Evolutionary conservation across 305 asterid genomes (phyloP).

Genomic region (Fraxinus floribunda): DNA sequence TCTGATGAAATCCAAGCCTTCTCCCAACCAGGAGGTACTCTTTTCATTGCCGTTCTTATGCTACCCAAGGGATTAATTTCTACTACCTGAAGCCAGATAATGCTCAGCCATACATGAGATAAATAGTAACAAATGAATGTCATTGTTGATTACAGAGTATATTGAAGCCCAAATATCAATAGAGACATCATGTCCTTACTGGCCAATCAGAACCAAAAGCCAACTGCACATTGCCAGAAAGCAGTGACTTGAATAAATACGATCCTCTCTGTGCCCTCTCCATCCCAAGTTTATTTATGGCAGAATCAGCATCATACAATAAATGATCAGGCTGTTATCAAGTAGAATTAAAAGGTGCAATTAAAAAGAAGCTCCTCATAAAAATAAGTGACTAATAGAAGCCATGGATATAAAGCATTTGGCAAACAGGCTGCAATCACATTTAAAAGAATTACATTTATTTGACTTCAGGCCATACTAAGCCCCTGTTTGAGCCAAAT

Average conservation of each 20-base stretch:
- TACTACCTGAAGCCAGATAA: constrained; percentile 55
- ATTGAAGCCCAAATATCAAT: neutral
- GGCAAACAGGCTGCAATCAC: neutral
- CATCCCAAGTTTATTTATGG: constrained; percentile 68
- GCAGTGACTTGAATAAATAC: constrained; percentile 69
- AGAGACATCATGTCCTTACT: constrained; percentile 37
- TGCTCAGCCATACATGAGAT: neutral
- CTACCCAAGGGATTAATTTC: constrained; percentile 83
- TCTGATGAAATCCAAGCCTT: constrained; percentile 78
- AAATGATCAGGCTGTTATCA: constrained; percentile 84
- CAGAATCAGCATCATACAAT: constrained; percentile 86
- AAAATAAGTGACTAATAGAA: constrained; percentile 10
- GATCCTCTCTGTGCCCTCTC: constrained; percentile 79
- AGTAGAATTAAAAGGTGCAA: constrained; percentile 17
- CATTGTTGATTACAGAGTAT: neutral
- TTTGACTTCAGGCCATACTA: neutral
- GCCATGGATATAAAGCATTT: constrained; percentile 8
- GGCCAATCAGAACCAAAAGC: constrained; percentile 99
- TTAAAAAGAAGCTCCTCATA: constrained; percentile 13
- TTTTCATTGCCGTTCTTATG: constrained; percentile 67
- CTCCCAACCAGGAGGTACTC: constrained; percentile 76
- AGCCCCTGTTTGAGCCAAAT: too few relatives aligned
- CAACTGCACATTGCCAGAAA: constrained; percentile 54
- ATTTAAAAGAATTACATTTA: neutral
- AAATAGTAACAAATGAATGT: neutral